Evolutionary conservation across 1,284 basidiomycete genomes (phyloP).

Genomic region (Austroboletus sp.): DNA sequence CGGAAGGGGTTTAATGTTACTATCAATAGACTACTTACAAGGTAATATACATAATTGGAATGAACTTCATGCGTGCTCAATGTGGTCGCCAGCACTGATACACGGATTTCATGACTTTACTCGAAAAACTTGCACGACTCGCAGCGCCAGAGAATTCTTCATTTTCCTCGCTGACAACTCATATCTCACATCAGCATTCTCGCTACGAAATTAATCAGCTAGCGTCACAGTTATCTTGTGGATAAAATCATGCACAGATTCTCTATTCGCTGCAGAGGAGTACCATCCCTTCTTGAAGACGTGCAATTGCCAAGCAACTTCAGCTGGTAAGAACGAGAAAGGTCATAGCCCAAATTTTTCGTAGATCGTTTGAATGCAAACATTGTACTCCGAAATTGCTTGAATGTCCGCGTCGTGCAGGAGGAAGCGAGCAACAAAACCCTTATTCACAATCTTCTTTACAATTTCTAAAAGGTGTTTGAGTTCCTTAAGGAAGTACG

Average conservation of each 20-base stretch:
- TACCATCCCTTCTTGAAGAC: slow-evolving; percentile 11
- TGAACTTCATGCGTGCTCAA: too few species aligned
- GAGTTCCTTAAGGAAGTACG: slow-evolving; percentile 11
- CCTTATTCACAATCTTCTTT: slow-evolving; percentile 7
- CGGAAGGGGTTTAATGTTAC: too few species aligned
- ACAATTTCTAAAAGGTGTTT: slow-evolving; percentile 9
- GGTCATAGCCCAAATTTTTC: slow-evolving; percentile 13
- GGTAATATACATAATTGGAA: too few species aligned
- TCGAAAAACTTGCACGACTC: too few species aligned
- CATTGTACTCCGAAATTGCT: slow-evolving; percentile 5
- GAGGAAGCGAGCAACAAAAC: slow-evolving; percentile 7
- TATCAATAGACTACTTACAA: too few species aligned
- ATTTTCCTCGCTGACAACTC: background rate
- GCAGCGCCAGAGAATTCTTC: background rate
- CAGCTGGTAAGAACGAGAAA: background rate
- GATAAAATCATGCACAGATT: background rate
- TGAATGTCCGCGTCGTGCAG: slow-evolving; percentile 13
- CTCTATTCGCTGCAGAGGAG: background rate
- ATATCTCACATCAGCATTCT: background rate
- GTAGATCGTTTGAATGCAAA: slow-evolving; percentile 11
- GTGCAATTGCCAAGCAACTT: slow-evolving; percentile 5
- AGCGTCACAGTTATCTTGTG: background rate
- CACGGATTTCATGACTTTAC: too few species aligned
- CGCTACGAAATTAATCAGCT: background rate
- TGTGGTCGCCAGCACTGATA: too few species aligned